Conservation (phyloP, 202 grass and related monocot species). For the Eragrostis tef region DNA sequence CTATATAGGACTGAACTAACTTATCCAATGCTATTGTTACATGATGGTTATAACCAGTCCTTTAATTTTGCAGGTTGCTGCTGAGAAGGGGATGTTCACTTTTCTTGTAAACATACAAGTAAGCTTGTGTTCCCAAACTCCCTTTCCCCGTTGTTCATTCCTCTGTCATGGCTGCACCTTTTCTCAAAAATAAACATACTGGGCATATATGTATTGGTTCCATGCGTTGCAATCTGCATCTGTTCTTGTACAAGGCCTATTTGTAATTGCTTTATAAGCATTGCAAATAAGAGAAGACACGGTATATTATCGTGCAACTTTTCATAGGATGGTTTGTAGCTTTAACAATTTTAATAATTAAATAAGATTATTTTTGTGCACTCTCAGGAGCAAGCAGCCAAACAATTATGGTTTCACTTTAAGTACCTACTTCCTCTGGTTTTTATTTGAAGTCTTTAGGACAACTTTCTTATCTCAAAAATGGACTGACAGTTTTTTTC, state of each 20-base stretch:
- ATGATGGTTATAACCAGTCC: slow-evolving; percentile 37
- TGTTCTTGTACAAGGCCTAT: slow-evolving; percentile 19
- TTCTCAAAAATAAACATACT: background rate
- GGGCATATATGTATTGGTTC: background rate
- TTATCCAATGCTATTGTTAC: slow-evolving; percentile 5
- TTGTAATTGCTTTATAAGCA: slow-evolving; percentile 2
- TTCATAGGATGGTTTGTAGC: slow-evolving; percentile 13
- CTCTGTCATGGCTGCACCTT: background rate
- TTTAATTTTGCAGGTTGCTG: slow-evolving; percentile 67
- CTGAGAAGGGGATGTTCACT: slow-evolving; percentile 88
- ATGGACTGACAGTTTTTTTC: no score
- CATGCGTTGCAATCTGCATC: slow-evolving; percentile 12
- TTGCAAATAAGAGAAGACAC: slow-evolving; percentile 7
- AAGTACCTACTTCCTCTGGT: background rate
- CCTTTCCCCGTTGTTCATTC: background rate
- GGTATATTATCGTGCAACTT: background rate
- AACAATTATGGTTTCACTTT: background rate
- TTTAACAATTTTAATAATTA: background rate
- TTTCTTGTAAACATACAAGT: slow-evolving; percentile 93
- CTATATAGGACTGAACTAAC: slow-evolving; percentile 16
- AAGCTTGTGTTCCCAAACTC: slow-evolving; percentile 44
- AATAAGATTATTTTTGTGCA: background rate
- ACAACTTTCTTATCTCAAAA: no score
- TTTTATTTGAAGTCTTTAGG: no score
- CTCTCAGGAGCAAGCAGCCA: background rate